Evolutionary conservation across 1,284 basidiomycete genomes (phyloP).

Genomic region (Athelia psychrophila): DNA sequence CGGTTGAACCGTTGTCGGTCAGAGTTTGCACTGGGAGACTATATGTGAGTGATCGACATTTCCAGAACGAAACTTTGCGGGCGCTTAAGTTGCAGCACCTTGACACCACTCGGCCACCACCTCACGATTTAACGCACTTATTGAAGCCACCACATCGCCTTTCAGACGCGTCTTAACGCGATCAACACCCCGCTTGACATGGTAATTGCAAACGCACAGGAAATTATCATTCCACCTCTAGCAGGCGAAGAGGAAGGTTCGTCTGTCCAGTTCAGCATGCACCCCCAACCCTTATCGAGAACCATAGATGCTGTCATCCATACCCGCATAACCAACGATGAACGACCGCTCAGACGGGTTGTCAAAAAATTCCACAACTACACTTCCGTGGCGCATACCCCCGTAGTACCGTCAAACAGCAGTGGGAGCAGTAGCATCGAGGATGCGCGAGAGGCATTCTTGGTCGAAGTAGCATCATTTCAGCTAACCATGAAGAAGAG

Average conservation of each 20-base stretch:
- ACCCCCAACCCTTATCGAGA: conserved; percentile 17
- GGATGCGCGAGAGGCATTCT: conserved; percentile 73
- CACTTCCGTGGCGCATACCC: conserved; percentile 50
- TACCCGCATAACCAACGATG: conserved; percentile 72
- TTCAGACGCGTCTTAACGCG: too few species aligned
- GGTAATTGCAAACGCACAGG: background rate
- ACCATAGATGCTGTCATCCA: conserved; percentile 69
- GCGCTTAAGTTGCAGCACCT: too few species aligned
- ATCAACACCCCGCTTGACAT: too few species aligned
- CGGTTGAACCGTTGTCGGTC: too few species aligned
- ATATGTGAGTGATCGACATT: too few species aligned
- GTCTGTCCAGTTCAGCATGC: conserved; percentile 4
- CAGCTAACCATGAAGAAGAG: conserved; percentile 72
- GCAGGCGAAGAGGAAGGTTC: conserved; percentile 69
- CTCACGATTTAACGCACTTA: too few species aligned
- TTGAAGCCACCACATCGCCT: too few species aligned
- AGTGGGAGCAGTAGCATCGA: conserved; percentile 40
- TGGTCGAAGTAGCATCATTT: conserved; percentile 74
- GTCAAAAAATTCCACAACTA: conserved; percentile 79
- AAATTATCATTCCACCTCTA: conserved; percentile 38
- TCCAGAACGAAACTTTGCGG: too few species aligned
- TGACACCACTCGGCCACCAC: too few species aligned
- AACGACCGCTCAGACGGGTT: conserved; percentile 69
- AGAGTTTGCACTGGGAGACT: too few species aligned
- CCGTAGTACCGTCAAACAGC: conserved; percentile 37